Base-by-base conservation (phyloP, 169 alveolate species). In the Cryptosporidium felis region DNA sequence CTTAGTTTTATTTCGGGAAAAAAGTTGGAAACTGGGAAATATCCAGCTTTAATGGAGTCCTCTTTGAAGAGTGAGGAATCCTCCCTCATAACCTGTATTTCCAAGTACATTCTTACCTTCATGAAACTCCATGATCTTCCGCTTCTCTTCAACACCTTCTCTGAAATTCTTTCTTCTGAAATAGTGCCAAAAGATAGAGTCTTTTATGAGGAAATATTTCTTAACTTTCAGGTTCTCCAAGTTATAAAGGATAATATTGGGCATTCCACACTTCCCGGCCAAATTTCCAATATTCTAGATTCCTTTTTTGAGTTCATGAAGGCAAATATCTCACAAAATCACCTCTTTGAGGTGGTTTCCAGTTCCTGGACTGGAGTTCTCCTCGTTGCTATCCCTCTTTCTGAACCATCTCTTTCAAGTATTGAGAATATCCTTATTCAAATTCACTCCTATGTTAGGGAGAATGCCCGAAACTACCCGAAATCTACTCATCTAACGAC, bases 341-440 rank as follows among this genome's bases (percentile, higher is more conserved):
- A 38, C 16, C 10, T 53, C 0, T 12, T 53, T 36, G 85, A 74
- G 18, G 18, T 34, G 12, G 28, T 74, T 5, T 74, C 67, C 2
- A 9, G 21, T 10, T 38, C 59, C 21, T 74, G 85, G 85, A 36
- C 56, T 51, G 85, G 85, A 38, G 40, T 74, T n/a, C 38, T 74
- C 5, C 12, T 74, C 36, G 56, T 74, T 21, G 5, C 65, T 30
- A 74, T 74, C 4, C 58, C 53, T 3, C 1, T 74, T 5, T 16
- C 30, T 8, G 85, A 74, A 36, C 21, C 85, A 1, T 56, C 67
- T 0, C 38, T 51, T 16, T 36, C 51, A 5, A 51, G 9, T 53
- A 14, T 23, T 40, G 47, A 53, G 18, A 21, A 21, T 2, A 14
- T 34, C 23, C 18, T 23, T 6, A 41, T 26, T 8, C 58, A 53